These are phyloP conservation scores for Colletotrichum liriopes DNA, from an alignment of 2,329 filamentous ascomycete species.

Conservation along the genomic window DNA sequence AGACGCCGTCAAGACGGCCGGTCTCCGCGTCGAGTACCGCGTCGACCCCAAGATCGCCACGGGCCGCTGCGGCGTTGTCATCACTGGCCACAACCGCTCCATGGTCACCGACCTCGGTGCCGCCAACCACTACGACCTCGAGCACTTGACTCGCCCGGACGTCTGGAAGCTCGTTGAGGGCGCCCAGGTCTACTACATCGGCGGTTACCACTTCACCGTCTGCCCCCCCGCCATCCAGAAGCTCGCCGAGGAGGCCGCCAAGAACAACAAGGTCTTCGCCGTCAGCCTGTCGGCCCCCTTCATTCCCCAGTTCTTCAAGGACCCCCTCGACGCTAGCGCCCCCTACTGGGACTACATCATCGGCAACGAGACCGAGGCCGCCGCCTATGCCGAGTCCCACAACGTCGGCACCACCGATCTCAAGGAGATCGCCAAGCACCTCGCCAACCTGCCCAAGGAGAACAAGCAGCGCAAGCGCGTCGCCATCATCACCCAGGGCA, in stretches of 20 bases:
- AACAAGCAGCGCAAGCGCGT: conserved; percentile 87
- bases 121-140: conserved; percentile 96
- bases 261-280: conserved; percentile 91
- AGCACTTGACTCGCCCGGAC: conserved; percentile 91
- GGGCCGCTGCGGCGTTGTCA: conserved; percentile 95
- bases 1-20: conserved; percentile 88
- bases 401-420: conserved; percentile 82
- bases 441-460: conserved; percentile 93
- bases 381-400: conserved; percentile 88
- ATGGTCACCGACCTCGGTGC: conserved; percentile 96
- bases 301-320: conserved; percentile 98
- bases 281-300: conserved; percentile 96
- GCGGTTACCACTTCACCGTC: conserved; percentile 98
- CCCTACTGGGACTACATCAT: conserved; percentile 97
- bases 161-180: conserved; percentile 94
- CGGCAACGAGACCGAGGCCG: conserved; percentile 96
- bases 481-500: conserved; percentile 96
- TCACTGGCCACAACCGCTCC: conserved; percentile 95
- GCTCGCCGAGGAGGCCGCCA: conserved; percentile 90
- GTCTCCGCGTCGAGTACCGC: conserved; percentile 94
- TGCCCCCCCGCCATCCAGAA: conserved; percentile 92
- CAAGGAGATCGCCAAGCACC: conserved; percentile 85
- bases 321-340: conserved; percentile 86
- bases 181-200: conserved; percentile 91
- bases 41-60: conserved; percentile 88